Evolutionary conservation across 108 stramenopile species (phyloP), one percentile per base, ranked within the genome.

Genomic region (Skeletonema potamos): DNA sequence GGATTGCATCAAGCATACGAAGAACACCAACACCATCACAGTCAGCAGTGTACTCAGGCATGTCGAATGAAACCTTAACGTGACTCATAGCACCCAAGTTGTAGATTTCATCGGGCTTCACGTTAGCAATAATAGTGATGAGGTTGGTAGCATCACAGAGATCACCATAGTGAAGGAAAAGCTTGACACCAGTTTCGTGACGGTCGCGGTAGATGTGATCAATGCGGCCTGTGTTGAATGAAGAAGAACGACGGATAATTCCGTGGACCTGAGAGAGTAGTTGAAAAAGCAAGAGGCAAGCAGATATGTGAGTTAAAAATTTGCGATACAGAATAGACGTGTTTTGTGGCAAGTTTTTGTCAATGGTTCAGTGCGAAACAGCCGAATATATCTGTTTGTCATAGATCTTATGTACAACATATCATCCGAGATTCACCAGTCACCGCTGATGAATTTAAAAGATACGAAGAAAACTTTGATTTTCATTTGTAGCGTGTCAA

Each of bases 71-170:
- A 34, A 96, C 96, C 94, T 97, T 98, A 66, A 99, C 99, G 83
- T 99, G 99, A 85, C 93, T 95, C 98, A 98, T 98, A 58, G 99
- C 99, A 20, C 97, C 99, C 59, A 99, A 85, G 80, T 99, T 99
- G 96, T 98, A 99, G 58, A 99, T 92, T 83, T 99, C 99, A 56
- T 85, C 77, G 20, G 99, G 99, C 64, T 85, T 84, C 55, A 95
- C 82, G 22, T 87, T 82, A 37, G 91, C 76, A 70, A 96, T 89
- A 59, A 99, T 96, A 59, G 89, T 83, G 57, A 96, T 97, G 28
- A 99, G 90, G 72, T 98, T 98, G 62, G 95, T 97, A 68, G 96
- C 94, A 86, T 99, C 99, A 32, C 98, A 96, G 27, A 99, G 83
- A 84, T 99, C 99, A 54, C 99, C 99, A 64, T 99, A 99, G 76